A percentile compares a stretch with the other conserved stretches of the same genome.
Conservation (phyloP, 108 stramenopile species). For the Hondaea fermentalgiana region DNA sequence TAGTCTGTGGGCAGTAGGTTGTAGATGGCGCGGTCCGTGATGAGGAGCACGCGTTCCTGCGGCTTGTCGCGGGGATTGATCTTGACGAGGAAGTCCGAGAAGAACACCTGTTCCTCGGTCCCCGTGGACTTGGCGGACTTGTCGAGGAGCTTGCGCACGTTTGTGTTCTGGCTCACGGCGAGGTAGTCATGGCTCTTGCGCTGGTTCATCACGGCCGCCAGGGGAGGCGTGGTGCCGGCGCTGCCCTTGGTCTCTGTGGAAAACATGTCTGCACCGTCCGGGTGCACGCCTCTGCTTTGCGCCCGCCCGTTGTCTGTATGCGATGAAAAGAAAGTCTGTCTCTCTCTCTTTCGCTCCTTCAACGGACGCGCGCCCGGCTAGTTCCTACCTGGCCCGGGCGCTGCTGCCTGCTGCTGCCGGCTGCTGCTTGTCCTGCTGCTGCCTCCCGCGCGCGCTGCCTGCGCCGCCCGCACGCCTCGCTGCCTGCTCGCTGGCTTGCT, state of each 20-base stretch:
- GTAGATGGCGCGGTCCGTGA: constrained; percentile 21
- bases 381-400: neutral
- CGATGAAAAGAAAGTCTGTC: no score
- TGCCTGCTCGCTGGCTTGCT: neutral
- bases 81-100: constrained; percentile 14
- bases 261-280: neutral
- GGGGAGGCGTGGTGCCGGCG: neutral
- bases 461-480: neutral
- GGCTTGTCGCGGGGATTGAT: constrained; percentile 26
- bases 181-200: neutral
- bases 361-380: no score
- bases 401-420: neutral
- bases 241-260: neutral
- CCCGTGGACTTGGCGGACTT: neutral
- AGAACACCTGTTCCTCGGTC: neutral
- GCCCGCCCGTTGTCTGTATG: no score
- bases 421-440: neutral
- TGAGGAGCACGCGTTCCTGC: constrained; percentile 20
- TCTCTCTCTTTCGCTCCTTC: no score
- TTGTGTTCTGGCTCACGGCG: neutral
- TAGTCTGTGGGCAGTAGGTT: constrained; percentile 1
- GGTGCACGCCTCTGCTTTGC: no score
- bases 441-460: neutral
- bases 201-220: neutral
- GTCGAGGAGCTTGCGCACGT: constrained; percentile 6